Conservation (phyloP, 2,329 filamentous ascomycete species). For the Ramularia collo-cygni region DNA sequence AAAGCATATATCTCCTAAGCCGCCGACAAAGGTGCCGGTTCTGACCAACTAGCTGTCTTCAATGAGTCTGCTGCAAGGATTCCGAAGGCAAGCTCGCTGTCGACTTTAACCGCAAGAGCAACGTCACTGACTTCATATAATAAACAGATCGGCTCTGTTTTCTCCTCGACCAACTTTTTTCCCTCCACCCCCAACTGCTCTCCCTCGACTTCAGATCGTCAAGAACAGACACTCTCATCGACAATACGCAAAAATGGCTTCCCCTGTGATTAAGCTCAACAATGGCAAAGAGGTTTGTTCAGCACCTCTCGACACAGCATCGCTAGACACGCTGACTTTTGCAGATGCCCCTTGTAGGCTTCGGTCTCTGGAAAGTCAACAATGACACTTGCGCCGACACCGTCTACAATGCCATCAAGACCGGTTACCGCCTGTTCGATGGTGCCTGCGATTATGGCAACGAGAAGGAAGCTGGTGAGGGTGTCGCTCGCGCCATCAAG, state of each 20-base stretch:
- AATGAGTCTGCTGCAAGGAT: constrained; percentile 11
- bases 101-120: constrained; percentile 1
- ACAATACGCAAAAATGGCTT: constrained; percentile 25
- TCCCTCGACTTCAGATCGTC: constrained; percentile 5
- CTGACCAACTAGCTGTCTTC: no score
- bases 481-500: constrained; percentile 70
- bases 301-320: neutral
- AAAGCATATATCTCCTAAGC: neutral
- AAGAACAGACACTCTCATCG: constrained; percentile 4
- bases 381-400: constrained; percentile 65
- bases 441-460: constrained; percentile 72
- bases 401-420: constrained; percentile 65
- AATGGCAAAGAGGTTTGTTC: constrained; percentile 30
- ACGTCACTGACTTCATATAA: neutral
- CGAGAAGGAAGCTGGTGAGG: constrained; percentile 69
- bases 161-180: constrained; percentile 2
- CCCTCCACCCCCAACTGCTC: constrained; percentile 2
- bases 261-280: constrained; percentile 31
- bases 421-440: constrained; percentile 55
- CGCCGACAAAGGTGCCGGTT: no score
- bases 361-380: constrained; percentile 78
- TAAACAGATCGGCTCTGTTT: constrained; percentile 12
- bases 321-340: neutral
- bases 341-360: constrained; percentile 68
- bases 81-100: constrained; percentile 9